Base-by-base conservation (phyloP, 2,329 filamentous ascomycete species). In the Penicillium sclerotiorum region DNA sequence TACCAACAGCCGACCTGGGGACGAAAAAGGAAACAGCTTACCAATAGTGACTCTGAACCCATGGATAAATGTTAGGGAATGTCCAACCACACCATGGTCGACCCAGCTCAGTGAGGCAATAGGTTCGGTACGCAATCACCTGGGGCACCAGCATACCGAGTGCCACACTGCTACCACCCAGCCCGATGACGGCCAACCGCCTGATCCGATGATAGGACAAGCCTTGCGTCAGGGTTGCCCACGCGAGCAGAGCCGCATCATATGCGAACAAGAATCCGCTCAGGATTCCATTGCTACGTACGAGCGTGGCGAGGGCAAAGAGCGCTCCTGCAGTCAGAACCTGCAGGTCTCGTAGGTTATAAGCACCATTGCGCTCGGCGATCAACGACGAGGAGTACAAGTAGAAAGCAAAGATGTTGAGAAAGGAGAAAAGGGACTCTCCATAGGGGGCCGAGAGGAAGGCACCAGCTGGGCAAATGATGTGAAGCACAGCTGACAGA, bases 21-120 rank as follows among this genome's bases (percentile, higher is more conserved):
- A 33, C 17, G 21, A 11, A 40, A 23, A 13, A 22, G 33, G 6
- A 15, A 23, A 37, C 17, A 13, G 71, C 84, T 69, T 79, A 95
- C 92, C 94, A 99, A 71, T 99, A 97, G 62, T 89, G 78, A 38
- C 80, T 79, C 67, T 99, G 94, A 2, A 97, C 93, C 77, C 88
- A 97, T 0, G 84, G 80, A 72, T 95, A 97, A 52, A 99, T 92
- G 67, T 90, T 95, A 4, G 94, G 94, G 11, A 92, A 56, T n/a
- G 73, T 68, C 15, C 76, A 78, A 17, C 71, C 66, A 68, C 94
- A 99, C 94, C 94, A 99, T 4, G 84, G 81, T 49, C 89, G 76
- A 32, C 62, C 25, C 22, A 50, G 15, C 17, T 64, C 50, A 36
- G 65, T 62, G 15, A 65, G 57, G 59, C 90, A 96, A 68, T 87